Evolutionary conservation across 2,329 filamentous ascomycete species (phyloP), one percentile per base, ranked within the genome.

Genomic region (Fusarium sp.): DNA sequence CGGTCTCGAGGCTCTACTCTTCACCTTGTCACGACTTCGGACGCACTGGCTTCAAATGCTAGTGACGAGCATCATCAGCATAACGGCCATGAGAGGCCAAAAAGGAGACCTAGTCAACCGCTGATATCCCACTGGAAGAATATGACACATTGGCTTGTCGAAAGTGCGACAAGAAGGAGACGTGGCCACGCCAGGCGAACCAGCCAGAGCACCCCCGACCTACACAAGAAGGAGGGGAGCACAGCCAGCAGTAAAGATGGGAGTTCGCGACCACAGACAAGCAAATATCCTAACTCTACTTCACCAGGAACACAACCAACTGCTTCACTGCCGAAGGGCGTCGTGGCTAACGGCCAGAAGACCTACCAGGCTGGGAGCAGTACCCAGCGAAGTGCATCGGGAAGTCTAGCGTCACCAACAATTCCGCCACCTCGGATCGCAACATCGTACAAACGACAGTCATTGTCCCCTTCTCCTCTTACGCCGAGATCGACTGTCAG

Each of bases 401-500:
- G 71, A 16, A 75, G 77, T 15, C 54, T 70, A 65, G 74, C 60
- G 44, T 78, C 82, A 37, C 76, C 80, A 39, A 72, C 79, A 35
- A 76, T 77, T 19, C 75, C 77, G 55, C 72, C 83, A 60, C 69
- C 78, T 45, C 67, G 77, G 59, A 74, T 82, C 35, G 75, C 80
- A 29, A 78, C 81, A 56, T 72, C 82, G n/a, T 89, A 90, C 77
- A 92, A 92, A 77, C 89, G 94, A 21, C 92, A 94, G 68, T 97
- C 94, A 0, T 83, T 97, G 15, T 97, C 94, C 0, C 96, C 96
- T 1, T 92, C 91, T 6, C 95, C 96, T 0, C 82, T 98, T 44
- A 98, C 96, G 2, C 95, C 96, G 7, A 92, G 94, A 42, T 94
- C 94, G 10, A 93, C 93, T 2, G 92, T 97, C 77, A 91, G 96